Evolutionary conservation across 768 basidiomycete genomes (phyloP).

Genomic region (Boletellus sp.): DNA sequence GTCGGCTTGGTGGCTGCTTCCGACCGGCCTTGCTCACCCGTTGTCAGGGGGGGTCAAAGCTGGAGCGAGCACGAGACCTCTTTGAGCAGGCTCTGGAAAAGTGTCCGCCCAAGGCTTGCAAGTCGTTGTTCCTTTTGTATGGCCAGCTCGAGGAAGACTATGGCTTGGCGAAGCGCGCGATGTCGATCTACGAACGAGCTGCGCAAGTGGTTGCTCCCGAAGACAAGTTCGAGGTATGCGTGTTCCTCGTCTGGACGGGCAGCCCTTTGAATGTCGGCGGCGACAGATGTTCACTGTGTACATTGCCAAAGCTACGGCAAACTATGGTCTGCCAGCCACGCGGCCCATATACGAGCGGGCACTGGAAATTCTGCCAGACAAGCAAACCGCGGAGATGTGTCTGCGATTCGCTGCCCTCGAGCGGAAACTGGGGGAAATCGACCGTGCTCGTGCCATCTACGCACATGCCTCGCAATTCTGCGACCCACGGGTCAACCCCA

Average conservation of each 20-base stretch:
- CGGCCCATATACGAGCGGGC: slow-evolving; percentile 95
- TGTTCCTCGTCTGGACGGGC: not conserved
- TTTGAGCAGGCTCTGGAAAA: slow-evolving; percentile 98
- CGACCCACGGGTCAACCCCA: slow-evolving; percentile 86
- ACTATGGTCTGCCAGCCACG: slow-evolving; percentile 94
- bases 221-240: slow-evolving; percentile 89
- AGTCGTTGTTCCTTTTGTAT: slow-evolving; percentile 94
- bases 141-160: slow-evolving; percentile 93
- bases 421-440: slow-evolving; percentile 97
- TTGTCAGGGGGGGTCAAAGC: slow-evolving; percentile 79
- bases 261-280: slow-evolving; percentile 3
- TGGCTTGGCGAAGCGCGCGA: slow-evolving; percentile 92
- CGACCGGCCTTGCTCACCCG: slow-evolving; percentile 1
- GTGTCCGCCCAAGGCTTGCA: slow-evolving; percentile 92
- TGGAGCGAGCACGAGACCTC: slow-evolving; percentile 94
- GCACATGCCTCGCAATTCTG: slow-evolving; percentile 99
- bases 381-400: slow-evolving; percentile 96
- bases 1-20: slow-evolving; percentile 28
- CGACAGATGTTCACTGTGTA: slow-evolving; percentile 91
- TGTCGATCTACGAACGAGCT: slow-evolving; percentile 94
- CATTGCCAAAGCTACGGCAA: slow-evolving; percentile 93
- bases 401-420: slow-evolving; percentile 93
- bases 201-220: slow-evolving; percentile 79
- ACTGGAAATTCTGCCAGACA: slow-evolving; percentile 87
- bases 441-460: slow-evolving; percentile 93